phyloP scores from a whole-genome alignment of 192 early-diverging fungal species.

The Coemansia javaensis region DNA sequence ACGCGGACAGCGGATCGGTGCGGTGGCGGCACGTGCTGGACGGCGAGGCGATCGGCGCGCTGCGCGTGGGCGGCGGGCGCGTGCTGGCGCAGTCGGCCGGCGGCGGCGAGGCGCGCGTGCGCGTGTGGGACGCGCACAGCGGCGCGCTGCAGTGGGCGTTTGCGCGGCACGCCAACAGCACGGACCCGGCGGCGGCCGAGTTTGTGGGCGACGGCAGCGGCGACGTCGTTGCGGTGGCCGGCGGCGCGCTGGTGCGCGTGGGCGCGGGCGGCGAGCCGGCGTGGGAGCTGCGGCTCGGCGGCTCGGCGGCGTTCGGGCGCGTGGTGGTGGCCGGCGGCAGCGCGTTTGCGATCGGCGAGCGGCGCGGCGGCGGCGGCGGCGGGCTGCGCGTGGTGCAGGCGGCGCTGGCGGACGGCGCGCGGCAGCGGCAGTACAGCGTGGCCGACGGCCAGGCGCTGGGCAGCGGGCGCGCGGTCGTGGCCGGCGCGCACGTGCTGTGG shows the following conservation, averaged over 20 bases:
- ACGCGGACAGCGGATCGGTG: constrained; percentile 61
- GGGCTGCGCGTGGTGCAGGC: constrained; percentile 37
- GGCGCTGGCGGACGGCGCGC: constrained; percentile 23
- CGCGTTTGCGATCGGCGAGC: constrained; percentile 39
- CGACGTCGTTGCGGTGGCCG: constrained; percentile 39
- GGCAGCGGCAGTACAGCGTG: constrained; percentile 38
- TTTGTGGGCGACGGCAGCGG: constrained; percentile 28
- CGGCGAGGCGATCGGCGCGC: constrained; percentile 54
- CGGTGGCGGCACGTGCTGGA: constrained; percentile 79
- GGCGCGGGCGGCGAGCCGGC: constrained; percentile 7
- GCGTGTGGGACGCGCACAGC: constrained; percentile 47
- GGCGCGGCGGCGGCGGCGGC: constrained; percentile 11
- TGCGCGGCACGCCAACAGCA: constrained; percentile 17
- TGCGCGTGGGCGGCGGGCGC: constrained; percentile 38
- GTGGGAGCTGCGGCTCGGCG: constrained; percentile 36
- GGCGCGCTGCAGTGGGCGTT: constrained; percentile 15
- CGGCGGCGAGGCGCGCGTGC: constrained; percentile 17
- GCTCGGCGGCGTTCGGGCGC: constrained; percentile 30
- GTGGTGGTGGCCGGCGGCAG: constrained; percentile 27
- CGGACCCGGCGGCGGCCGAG: constrained; percentile 24
- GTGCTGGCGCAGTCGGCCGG: constrained; percentile 30
- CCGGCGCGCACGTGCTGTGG: constrained; percentile 51
- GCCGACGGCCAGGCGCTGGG: constrained; percentile 18
- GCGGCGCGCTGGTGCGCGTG: constrained; percentile 34
- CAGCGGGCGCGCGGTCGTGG: constrained; percentile 19